phyloP scores from a whole-genome alignment of 257 asterid genomes.

The Agastache rugosa region DNA sequence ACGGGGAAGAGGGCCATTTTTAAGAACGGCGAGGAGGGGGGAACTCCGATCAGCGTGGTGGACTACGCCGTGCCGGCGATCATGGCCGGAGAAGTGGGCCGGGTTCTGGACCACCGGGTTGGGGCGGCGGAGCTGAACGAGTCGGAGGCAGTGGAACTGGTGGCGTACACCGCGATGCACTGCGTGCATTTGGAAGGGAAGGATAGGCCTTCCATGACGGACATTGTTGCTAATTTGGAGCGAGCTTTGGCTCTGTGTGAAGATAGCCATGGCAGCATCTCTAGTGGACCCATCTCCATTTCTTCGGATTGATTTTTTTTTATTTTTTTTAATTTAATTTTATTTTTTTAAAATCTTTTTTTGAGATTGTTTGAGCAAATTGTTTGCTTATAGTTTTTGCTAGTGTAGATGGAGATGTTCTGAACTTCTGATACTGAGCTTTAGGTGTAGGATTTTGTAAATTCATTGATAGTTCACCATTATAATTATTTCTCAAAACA shows the following conservation, averaged over 20 bases:
- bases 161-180: conserved; percentile 89
- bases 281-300: conserved; percentile 68
- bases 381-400: conserved; percentile 23
- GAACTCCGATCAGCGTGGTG: conserved; percentile 69
- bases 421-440: conserved; percentile 36
- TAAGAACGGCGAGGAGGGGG: conserved; percentile 53
- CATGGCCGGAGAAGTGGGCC: conserved; percentile 65
- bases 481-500: conserved; percentile 18
- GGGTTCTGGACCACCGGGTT: conserved; percentile 66
- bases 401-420: conserved; percentile 31
- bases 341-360: background rate
- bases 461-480: conserved; percentile 33
- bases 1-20: conserved; percentile 89
- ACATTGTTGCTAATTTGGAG: conserved; percentile 80
- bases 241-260: conserved; percentile 78
- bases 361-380: conserved; percentile 2
- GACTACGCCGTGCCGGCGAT: conserved; percentile 78
- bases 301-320: conserved; percentile 59
- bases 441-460: conserved; percentile 41
- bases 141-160: conserved; percentile 81
- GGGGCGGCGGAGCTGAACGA: conserved; percentile 62
- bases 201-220: conserved; percentile 85
- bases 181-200: conserved; percentile 90
- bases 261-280: conserved; percentile 80
- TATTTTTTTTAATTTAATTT: background rate